Evolutionary conservation across 2,329 filamentous ascomycete species (phyloP).

Genomic region (Pseudogymnoascus sp.): DNA sequence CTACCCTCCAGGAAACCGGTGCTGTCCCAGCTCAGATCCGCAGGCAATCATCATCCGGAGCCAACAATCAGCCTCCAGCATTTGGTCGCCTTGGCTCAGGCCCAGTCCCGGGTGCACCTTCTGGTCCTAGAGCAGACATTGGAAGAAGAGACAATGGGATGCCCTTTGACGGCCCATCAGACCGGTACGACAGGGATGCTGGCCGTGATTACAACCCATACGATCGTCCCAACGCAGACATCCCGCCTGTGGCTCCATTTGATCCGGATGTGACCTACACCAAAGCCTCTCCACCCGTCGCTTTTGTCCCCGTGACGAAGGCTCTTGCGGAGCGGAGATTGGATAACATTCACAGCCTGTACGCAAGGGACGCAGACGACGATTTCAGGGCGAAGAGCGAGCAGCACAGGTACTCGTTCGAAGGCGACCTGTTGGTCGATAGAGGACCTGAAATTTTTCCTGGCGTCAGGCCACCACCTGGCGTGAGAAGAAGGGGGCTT

Average conservation of each 20-base stretch:
- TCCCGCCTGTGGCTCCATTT: background rate
- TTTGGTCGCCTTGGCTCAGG: background rate
- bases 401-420: slow-evolving; percentile 60
- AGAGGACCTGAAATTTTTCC: slow-evolving; percentile 63
- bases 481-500: slow-evolving; percentile 28
- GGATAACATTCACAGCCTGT: slow-evolving; percentile 41
- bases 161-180: background rate
- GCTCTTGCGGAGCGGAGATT: slow-evolving; percentile 58
- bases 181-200: background rate
- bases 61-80: background rate
- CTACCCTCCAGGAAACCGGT: slow-evolving; percentile 45
- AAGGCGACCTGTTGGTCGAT: slow-evolving; percentile 60
- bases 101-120: slow-evolving; percentile 21
- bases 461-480: slow-evolving; percentile 50
- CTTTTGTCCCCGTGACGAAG: slow-evolving; percentile 46
- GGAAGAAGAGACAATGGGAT: background rate
- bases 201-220: background rate
- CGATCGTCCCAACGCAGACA: background rate
- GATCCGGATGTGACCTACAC: slow-evolving; percentile 18
- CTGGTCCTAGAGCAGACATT: slow-evolving; percentile 25
- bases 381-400: slow-evolving; percentile 41
- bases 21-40: slow-evolving; percentile 12
- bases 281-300: slow-evolving; percentile 38
- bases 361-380: background rate
- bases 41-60: background rate